These are phyloP conservation scores for Coemansia sp. DNA, from an alignment of 192 early-diverging fungal species.

Conservation along the genomic window DNA sequence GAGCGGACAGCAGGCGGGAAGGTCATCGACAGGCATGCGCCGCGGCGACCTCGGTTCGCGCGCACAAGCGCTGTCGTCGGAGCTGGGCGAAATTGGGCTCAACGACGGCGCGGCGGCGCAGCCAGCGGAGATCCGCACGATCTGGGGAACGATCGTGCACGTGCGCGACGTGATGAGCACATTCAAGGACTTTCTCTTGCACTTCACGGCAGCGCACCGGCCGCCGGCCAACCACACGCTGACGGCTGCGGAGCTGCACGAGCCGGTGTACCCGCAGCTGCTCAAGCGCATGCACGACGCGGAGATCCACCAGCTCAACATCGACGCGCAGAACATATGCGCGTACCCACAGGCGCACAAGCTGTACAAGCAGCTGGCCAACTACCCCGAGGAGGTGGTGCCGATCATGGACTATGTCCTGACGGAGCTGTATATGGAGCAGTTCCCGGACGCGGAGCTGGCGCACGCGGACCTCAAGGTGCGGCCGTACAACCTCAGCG, in stretches of 20 bases:
- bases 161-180: conserved; percentile 77
- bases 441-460: conserved; percentile 64
- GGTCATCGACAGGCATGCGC: conserved; percentile 13
- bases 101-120: conserved; percentile 13
- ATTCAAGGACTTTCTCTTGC: conserved; percentile 81
- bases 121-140: conserved; percentile 59
- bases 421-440: conserved; percentile 69
- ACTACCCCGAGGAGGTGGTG: conserved; percentile 96
- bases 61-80: conserved; percentile 45
- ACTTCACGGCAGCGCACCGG: conserved; percentile 67
- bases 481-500: conserved; percentile 84
- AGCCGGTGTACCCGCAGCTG: conserved; percentile 79
- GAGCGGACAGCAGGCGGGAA: conserved; percentile 22
- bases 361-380: conserved; percentile 84
- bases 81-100: conserved; percentile 30
- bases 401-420: conserved; percentile 90
- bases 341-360: conserved; percentile 62
- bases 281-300: conserved; percentile 70
- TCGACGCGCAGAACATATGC: conserved; percentile 85
- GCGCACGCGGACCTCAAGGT: conserved; percentile 65
- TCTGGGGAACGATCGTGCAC: conserved; percentile 95
- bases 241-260: conserved; percentile 51
- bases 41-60: conserved; percentile 48
- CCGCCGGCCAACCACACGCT: conserved; percentile 43
- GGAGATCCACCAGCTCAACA: conserved; percentile 75